Base-by-base conservation (phyloP, 179 eudicot genomes). In the Nepenthes alata region DNA sequence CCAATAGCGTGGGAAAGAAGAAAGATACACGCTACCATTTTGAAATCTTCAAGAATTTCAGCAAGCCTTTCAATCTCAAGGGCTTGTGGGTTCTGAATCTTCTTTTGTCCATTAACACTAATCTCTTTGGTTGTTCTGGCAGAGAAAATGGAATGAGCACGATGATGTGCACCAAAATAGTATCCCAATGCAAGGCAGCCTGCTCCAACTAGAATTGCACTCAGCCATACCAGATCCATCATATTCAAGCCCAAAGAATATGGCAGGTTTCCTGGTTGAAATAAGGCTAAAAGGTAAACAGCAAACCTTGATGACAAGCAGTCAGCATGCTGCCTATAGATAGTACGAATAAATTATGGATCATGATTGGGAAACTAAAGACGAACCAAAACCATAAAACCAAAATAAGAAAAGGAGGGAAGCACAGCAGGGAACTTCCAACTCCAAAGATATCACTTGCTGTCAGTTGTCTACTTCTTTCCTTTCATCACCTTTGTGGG, bases 1-100 rank as follows among this genome's bases (percentile, higher is more conserved):
- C 39, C 48, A n/a, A 36, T 25, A 67, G 15, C 4, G 55, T 57
- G 45, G 44, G 13, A 56, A 39, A 57, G 35, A 47, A 34, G 15
- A 47, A 67, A 6, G 55, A 47, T 44, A 12, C 41, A 3, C 6
- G 57, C 38, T 51, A 87, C 98, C 98, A 93, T 89, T 79, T 93
- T 93, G 63, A 89, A 93, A 75, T 93, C 98, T 72, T 81, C 81
- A 55, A 89, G 77, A 76, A 93, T 83, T 16, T 83, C 95, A 74
- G 98, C 98, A 49, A 93, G 85, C 66, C 79, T 85, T 64, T 93
- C 98, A 65, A 93, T 72, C 81, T 89, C 96, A 67, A 89, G 88
- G 37, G 81, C 76, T 56, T 60, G 77, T 74, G 77, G 80, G 39
- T 37, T 47, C 53, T 35, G 57, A 10, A 69, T 79, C 70, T 85